Evolutionary conservation across 2,329 filamentous ascomycete species (phyloP).

Genomic region (Epichloe bromicola): DNA sequence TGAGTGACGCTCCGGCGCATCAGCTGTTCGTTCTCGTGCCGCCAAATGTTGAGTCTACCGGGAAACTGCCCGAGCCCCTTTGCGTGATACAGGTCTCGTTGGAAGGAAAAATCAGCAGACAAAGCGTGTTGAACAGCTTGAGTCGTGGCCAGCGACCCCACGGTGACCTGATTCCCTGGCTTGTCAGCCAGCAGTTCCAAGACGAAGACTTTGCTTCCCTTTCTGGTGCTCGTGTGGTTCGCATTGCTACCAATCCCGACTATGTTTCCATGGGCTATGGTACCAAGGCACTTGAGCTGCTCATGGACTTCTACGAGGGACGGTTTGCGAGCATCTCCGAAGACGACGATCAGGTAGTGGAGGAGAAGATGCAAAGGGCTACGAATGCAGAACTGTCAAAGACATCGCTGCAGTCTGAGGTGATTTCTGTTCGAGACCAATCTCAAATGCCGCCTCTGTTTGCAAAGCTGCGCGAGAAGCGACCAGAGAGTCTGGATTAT

Average conservation of each 20-base stretch:
- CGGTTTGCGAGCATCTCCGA: constrained; percentile 81
- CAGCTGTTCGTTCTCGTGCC: constrained; percentile 91
- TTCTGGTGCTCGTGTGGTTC: constrained; percentile 81
- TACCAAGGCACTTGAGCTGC: constrained; percentile 71
- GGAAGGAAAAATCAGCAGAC: constrained; percentile 86
- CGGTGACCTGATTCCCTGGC: constrained; percentile 92
- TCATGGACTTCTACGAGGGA: constrained; percentile 88
- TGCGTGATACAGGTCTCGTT: constrained; percentile 90
- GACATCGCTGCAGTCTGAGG: constrained; percentile 67
- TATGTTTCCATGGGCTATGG: constrained; percentile 91
- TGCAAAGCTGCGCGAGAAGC: constrained; percentile 71
- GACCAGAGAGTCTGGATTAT: constrained; percentile 74
- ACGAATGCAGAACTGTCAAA: constrained; percentile 72
- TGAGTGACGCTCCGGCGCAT: constrained; percentile 95
- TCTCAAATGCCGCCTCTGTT: constrained; percentile 89
- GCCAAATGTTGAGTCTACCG: constrained; percentile 63
- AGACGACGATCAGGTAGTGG: constrained; percentile 37
- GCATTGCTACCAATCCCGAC: constrained; percentile 93
- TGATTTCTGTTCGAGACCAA: constrained; percentile 82
- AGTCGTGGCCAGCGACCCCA: constrained; percentile 79
- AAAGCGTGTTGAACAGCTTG: constrained; percentile 82
- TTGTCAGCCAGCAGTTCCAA: constrained; percentile 95
- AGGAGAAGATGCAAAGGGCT: constrained; percentile 59
- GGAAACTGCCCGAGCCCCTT: constrained; percentile 77
- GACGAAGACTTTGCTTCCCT: constrained; percentile 91